Evolutionary conservation across 768 basidiomycete genomes (phyloP).

Genomic region (Phlegmacium glaucopus): DNA sequence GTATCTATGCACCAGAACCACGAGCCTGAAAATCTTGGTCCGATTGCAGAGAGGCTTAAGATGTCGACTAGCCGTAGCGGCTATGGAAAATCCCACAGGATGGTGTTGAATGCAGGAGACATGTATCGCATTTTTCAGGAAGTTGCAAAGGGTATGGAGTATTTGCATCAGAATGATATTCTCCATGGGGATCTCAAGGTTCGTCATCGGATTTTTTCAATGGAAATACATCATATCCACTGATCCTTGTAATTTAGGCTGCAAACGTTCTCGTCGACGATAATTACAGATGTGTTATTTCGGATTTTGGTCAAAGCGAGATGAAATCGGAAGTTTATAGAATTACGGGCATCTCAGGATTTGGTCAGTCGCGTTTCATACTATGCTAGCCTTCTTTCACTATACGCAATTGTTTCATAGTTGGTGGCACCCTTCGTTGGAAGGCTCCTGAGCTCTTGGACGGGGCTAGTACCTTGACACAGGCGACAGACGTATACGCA

Average conservation of each 20-base stretch:
- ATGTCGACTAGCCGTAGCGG: constrained; percentile 14
- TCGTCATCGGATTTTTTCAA: constrained; percentile 5
- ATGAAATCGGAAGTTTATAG: constrained; percentile 70
- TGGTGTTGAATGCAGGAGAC: constrained; percentile 35
- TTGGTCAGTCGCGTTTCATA: constrained; percentile 39
- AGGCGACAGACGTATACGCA: constrained; percentile 64
- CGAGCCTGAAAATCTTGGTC: constrained; percentile 8
- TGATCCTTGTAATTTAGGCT: constrained; percentile 35
- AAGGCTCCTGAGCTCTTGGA: constrained; percentile 64
- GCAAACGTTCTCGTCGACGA: constrained; percentile 78
- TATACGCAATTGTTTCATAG: background rate
- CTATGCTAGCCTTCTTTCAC: background rate
- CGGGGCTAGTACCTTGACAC: constrained; percentile 44
- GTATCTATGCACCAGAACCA: constrained; percentile 20
- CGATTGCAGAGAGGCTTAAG: constrained; percentile 17
- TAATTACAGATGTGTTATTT: constrained; percentile 61
- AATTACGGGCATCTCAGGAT: constrained; percentile 45
- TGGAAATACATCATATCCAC: background rate
- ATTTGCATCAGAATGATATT: constrained; percentile 65
- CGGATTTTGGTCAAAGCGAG: constrained; percentile 82
- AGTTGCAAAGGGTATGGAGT: constrained; percentile 79
- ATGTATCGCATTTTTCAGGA: constrained; percentile 64
- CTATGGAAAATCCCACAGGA: constrained; percentile 13
- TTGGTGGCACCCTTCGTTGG: constrained; percentile 70
- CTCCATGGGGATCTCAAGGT: constrained; percentile 85